Conservation (phyloP, 2,329 filamentous ascomycete genomes). For the Alternaria triticimaculans region DNA sequence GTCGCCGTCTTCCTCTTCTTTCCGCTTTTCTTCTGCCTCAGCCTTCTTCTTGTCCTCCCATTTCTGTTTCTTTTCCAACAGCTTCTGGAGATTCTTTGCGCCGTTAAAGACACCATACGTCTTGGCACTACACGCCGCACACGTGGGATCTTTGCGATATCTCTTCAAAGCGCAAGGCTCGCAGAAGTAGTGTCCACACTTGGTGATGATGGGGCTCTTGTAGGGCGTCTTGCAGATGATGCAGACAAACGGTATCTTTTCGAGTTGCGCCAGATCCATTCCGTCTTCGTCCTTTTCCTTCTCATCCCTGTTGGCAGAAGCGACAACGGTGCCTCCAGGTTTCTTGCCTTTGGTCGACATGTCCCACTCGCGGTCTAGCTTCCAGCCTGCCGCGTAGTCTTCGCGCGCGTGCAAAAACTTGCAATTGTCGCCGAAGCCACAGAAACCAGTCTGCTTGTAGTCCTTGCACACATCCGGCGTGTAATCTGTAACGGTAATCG, state of each 20-base stretch:
- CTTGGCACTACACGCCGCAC: slow-evolving; percentile 82
- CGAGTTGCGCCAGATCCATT: slow-evolving; percentile 74
- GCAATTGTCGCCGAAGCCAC: slow-evolving; percentile 78
- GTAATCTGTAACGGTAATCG: slow-evolving; percentile 88
- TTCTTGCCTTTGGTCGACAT: slow-evolving; percentile 71
- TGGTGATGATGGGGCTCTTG: slow-evolving; percentile 80
- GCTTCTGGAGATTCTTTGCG: slow-evolving; percentile 80
- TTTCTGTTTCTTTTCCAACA: slow-evolving; percentile 76
- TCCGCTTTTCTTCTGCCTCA: slow-evolving; percentile 57
- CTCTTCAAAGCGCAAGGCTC: slow-evolving; percentile 85
- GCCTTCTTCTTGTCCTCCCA: slow-evolving; percentile 65
- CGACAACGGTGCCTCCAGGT: slow-evolving; percentile 59
- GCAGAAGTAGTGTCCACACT: slow-evolving; percentile 96
- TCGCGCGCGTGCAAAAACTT: slow-evolving; percentile 80
- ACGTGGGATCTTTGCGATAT: slow-evolving; percentile 85
- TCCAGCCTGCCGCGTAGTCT: slow-evolving; percentile 91
- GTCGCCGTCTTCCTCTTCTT: slow-evolving; percentile 30
- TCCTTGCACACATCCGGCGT: slow-evolving; percentile 96
- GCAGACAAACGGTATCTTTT: slow-evolving; percentile 88
- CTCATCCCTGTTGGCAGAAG: slow-evolving; percentile 62
- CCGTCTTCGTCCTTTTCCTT: slow-evolving; percentile 55
- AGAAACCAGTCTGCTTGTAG: slow-evolving; percentile 74
- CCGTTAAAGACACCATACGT: slow-evolving; percentile 91
- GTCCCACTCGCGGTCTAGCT: slow-evolving; percentile 95
- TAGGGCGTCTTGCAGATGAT: slow-evolving; percentile 84